Percentiles rank a stretch among this genome's conserved stretches.
Evolutionary conservation across 352 stramenopile genomes (phyloP).

Genomic region (Pythium dissimile): DNA sequence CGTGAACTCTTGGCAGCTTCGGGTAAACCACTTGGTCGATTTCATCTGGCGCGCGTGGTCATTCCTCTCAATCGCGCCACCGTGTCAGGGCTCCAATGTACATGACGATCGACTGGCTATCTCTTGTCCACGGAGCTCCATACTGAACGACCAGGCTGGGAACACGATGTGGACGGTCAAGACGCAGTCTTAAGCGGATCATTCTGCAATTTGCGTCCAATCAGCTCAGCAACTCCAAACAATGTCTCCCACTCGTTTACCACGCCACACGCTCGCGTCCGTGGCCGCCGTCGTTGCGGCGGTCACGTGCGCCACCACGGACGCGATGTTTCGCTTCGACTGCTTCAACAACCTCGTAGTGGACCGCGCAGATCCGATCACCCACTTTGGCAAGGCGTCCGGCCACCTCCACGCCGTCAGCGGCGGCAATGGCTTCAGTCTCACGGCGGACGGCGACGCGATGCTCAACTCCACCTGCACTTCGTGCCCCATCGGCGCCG

Average conservation of each 20-base stretch:
- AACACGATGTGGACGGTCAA: no score
- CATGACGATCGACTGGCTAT: no score
- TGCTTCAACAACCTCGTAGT: slow-evolving; percentile 58
- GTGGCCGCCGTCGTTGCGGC: background rate
- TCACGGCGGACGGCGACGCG: slow-evolving; percentile 28
- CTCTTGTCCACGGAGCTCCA: background rate
- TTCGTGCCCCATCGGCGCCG: slow-evolving; percentile 43
- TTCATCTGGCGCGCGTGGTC: no score
- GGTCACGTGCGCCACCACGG: background rate
- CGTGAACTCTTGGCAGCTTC: no score
- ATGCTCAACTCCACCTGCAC: slow-evolving; percentile 45
- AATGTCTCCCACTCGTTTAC: background rate
- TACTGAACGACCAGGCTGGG: background rate
- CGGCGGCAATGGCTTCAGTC: slow-evolving; percentile 50
- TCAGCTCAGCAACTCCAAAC: background rate
- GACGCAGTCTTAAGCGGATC: no score
- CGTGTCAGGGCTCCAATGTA: no score
- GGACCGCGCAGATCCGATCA: slow-evolving; percentile 46
- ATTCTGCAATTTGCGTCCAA: background rate
- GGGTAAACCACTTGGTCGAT: no score
- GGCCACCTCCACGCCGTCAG: slow-evolving; percentile 42
- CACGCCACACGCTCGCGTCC: background rate
- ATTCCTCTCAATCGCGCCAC: no score
- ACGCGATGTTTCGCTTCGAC: slow-evolving; percentile 25
- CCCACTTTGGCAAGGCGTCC: slow-evolving; percentile 20